A percentile compares a stretch with the other conserved stretches of the same genome.
Evolutionary conservation across 2,329 filamentous ascomycete species (phyloP).

Genomic region (Pseudocercospora fuligena): DNA sequence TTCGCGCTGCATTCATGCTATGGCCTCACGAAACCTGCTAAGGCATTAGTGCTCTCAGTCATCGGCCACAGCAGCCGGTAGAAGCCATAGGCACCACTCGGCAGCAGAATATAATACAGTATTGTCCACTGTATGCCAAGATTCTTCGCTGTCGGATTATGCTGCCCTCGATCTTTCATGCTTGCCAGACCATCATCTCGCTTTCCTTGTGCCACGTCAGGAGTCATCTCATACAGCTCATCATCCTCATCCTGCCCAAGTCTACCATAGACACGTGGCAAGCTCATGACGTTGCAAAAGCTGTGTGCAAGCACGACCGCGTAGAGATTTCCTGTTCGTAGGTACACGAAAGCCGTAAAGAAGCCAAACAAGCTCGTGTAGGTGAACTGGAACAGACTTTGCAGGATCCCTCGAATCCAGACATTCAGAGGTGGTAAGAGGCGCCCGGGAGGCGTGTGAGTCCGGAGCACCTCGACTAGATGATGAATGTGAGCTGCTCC

Average conservation of each 20-base stretch:
- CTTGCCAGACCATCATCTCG: conserved; percentile 27
- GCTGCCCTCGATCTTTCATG: conserved; percentile 15
- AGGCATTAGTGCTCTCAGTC: conserved; percentile 65
- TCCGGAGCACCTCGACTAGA: conserved; percentile 90
- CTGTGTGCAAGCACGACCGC: conserved; percentile 77
- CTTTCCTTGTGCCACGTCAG: conserved; percentile 39
- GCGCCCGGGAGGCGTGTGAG: conserved; percentile 63
- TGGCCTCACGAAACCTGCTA: conserved; percentile 41
- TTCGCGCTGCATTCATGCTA: not conserved
- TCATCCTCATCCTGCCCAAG: conserved; percentile 61
- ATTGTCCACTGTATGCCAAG: conserved; percentile 68
- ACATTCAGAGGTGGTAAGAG: conserved; percentile 22
- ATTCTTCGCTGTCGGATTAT: conserved; percentile 38
- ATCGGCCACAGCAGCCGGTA: conserved; percentile 71
- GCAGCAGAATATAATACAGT: conserved; percentile 77
- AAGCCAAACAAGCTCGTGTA: conserved; percentile 95
- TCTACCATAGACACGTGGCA: conserved; percentile 83
- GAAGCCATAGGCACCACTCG: conserved; percentile 74
- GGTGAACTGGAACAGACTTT: conserved; percentile 79
- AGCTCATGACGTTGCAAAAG: conserved; percentile 91
- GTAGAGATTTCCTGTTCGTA: conserved; percentile 81
- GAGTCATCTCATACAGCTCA: conserved; percentile 30
- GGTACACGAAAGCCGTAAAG: conserved; percentile 85
- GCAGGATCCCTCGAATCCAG: conserved; percentile 55
- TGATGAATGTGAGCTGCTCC: conserved; percentile 94